phyloP scores from a whole-genome alignment of 176 grass and related monocot genomes.

The Triticum turgidum region DNA sequence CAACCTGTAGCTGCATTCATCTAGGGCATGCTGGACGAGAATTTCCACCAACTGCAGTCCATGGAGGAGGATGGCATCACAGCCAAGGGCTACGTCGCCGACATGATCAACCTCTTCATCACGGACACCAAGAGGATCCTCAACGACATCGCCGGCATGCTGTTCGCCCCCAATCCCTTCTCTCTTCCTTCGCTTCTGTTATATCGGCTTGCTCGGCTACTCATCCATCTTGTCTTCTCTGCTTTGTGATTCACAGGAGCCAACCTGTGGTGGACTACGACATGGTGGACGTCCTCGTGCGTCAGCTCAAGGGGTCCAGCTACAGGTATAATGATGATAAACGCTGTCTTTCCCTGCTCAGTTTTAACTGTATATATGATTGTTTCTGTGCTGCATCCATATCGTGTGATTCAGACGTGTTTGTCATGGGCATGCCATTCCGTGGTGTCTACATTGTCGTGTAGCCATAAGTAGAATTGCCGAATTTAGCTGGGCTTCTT shows the following conservation, averaged over 20 bases:
- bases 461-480: background rate
- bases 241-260: background rate
- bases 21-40: background rate
- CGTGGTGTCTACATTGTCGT: too few relatives aligned
- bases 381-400: too few relatives aligned
- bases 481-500: background rate
- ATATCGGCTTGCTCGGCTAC: too few relatives aligned
- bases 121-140: background rate
- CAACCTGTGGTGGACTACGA: background rate
- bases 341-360: too few relatives aligned
- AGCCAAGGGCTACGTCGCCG: background rate
- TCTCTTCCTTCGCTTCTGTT: too few relatives aligned
- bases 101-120: background rate
- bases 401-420: background rate
- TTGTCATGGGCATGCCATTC: too few relatives aligned
- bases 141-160: background rate
- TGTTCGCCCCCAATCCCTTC: background rate
- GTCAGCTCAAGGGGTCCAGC: background rate
- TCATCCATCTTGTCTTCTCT: background rate
- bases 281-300: background rate
- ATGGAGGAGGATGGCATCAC: background rate
- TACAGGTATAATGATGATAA: background rate
- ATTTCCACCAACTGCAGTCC: background rate
- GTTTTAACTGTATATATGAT: too few relatives aligned
- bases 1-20: background rate